These are phyloP conservation scores for Termitomyces sp. DNA, from an alignment of 768 basidiomycete species.

Conservation along the genomic window DNA sequence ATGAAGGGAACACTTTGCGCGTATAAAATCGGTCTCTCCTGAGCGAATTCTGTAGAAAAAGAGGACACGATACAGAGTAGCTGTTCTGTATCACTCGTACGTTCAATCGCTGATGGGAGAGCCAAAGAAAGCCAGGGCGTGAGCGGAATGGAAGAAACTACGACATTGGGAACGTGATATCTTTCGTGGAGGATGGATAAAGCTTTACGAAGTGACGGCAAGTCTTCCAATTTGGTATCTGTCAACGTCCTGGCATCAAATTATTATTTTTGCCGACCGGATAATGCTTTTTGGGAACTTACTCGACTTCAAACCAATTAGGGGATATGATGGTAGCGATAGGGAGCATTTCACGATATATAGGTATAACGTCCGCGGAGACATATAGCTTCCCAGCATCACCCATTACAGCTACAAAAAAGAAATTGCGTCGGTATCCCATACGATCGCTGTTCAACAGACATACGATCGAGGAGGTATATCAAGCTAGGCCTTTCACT, in stretches of 20 bases:
- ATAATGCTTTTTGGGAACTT: slow-evolving; percentile 18
- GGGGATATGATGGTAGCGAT: slow-evolving; percentile 93
- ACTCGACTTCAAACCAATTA: slow-evolving; percentile 99
- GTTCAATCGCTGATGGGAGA: slow-evolving; percentile 44
- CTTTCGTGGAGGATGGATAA: slow-evolving; percentile 70
- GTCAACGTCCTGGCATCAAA: slow-evolving; percentile 61
- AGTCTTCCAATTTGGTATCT: slow-evolving; percentile 58
- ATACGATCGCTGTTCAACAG: neutral
- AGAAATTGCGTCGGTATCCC: neutral
- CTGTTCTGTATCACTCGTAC: slow-evolving; percentile 33
- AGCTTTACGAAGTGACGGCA: slow-evolving; percentile 60
- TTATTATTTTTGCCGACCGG: neutral
- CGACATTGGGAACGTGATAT: slow-evolving; percentile 78
- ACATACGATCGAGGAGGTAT: slow-evolving; percentile 91
- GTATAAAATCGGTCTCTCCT: slow-evolving; percentile 38
- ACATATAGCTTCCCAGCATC: slow-evolving; percentile 90
- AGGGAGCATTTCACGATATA: slow-evolving; percentile 77
- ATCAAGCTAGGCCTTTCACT: slow-evolving; percentile 52
- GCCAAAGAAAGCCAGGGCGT: slow-evolving; percentile 50
- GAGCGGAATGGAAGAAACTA: slow-evolving; percentile 86
- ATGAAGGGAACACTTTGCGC: slow-evolving; percentile 72
- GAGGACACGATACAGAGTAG: slow-evolving; percentile 84
- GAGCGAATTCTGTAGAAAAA: slow-evolving; percentile 16
- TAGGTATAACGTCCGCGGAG: slow-evolving; percentile 77
- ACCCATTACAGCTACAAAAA: slow-evolving; percentile 78